Evolutionary conservation across 2,329 filamentous ascomycete species (phyloP), one percentile per base, ranked within the genome.

Genomic region (Colletotrichum truncatum): DNA sequence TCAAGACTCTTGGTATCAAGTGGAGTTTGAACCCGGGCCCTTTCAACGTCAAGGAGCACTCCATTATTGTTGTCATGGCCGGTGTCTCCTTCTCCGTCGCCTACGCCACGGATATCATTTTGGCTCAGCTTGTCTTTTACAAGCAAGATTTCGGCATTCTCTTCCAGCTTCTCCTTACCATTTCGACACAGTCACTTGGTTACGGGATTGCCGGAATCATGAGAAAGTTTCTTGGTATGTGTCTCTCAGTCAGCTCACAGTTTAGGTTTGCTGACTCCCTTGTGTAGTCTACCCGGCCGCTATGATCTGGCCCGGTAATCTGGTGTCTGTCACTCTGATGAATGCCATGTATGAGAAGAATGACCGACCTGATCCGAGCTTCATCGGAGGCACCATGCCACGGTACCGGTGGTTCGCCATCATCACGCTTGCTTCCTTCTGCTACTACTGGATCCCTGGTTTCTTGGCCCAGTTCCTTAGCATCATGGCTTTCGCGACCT

Each of bases 101-200:
- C 4, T 93, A 93, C 70, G 90, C 90, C 1, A 93, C 91, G 1
- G 91, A 93, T 69, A 89, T 93, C 28, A 85, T 94, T 45, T 81
- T 93, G 2, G 91, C 91, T 0, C 90, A 93, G 76, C 78, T 87
- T 16, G 84, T 90, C 14, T 93, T 93, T 70, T 93, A 93, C 73
- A 88, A 90, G 73, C 85, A 92, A 70, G 80, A 89, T 64, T 91
- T 91, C 71, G 89, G 90, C 18, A 82, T 91, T 67, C 68, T 81
- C 1, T 93, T 91, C 72, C 88, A 92, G 74, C 76, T 93, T 28
- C 79, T 93, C 14, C 80, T 92, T 64, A 88, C 86, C 21, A 81
- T 93, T 14, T 91, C 88, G 7, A 91, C 88, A 2, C 91, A 92
- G 74, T 90, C 89, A 61, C 77, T 91, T 10, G 90, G 89, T 0